A percentile compares a stretch with the other conserved stretches of the same genome.
Conservation (phyloP, 2,329 filamentous ascomycete species). For the Xylariaceae sp. region DNA sequence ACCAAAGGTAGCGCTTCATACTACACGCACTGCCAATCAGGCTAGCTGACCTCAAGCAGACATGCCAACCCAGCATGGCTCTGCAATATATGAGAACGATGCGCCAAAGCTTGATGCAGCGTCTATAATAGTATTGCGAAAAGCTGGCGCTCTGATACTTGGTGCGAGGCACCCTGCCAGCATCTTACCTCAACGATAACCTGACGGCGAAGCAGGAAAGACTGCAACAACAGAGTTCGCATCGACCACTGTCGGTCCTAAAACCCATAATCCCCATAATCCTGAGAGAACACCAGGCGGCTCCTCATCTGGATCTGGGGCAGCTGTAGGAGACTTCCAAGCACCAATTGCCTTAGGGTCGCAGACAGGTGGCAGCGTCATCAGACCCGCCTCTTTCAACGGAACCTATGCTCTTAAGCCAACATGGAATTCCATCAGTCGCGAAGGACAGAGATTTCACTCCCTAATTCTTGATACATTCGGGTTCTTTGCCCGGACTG, state of each 20-base stretch:
- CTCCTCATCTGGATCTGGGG: slow-evolving; percentile 63
- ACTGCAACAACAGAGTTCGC: slow-evolving; percentile 64
- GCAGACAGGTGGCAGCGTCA: slow-evolving; percentile 61
- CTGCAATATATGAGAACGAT: slow-evolving; percentile 47
- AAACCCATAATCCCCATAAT: slow-evolving; percentile 63
- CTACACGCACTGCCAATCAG: not conserved
- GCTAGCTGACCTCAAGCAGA: slow-evolving; percentile 28
- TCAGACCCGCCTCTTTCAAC: slow-evolving; percentile 62
- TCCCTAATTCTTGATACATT: slow-evolving; percentile 59
- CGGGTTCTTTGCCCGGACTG: slow-evolving; percentile 55
- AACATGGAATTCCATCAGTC: slow-evolving; percentile 59
- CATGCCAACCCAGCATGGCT: slow-evolving; percentile 52
- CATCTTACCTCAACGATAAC: no score
- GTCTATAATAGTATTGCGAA: slow-evolving; percentile 47
- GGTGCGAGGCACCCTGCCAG: slow-evolving; percentile 21
- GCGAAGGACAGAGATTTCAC: slow-evolving; percentile 59
- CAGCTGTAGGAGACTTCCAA: slow-evolving; percentile 63
- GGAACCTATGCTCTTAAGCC: slow-evolving; percentile 64
- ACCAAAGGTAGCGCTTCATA: slow-evolving; percentile 38
- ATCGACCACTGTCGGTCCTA: slow-evolving; percentile 48
- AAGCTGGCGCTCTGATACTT: slow-evolving; percentile 55
- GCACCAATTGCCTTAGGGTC: slow-evolving; percentile 58
- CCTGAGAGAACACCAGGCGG: slow-evolving; percentile 61
- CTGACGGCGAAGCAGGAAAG: slow-evolving; percentile 36
- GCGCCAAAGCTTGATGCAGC: slow-evolving; percentile 48